phyloP scores from a whole-genome alignment of 345 rosid genomes.

The Isatis tinctoria region DNA sequence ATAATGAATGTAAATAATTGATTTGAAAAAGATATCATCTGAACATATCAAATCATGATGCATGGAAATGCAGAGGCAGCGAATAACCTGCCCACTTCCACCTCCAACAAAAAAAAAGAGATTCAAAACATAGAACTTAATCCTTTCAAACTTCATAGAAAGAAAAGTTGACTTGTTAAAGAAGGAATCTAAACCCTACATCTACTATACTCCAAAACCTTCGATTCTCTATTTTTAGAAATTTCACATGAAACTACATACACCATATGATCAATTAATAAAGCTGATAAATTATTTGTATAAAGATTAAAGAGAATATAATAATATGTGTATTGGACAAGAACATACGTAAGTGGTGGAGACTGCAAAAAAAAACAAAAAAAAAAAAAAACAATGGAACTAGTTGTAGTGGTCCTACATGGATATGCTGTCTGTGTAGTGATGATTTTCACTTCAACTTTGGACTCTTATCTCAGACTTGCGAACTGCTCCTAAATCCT shows the following conservation, averaged over 20 bases:
- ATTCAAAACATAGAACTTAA: not conserved
- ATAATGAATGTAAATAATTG: not conserved
- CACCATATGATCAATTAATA: constrained; percentile 10
- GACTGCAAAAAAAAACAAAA: constrained; percentile 3
- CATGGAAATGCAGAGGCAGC: constrained; percentile 5
- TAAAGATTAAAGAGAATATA: constrained; percentile 22
- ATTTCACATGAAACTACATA: constrained; percentile 20
- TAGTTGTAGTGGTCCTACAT: constrained; percentile 36
- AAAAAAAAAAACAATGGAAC: constrained; percentile 26
- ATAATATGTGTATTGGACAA: constrained; percentile 21
- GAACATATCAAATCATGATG: constrained; percentile 19
- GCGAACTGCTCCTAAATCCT: constrained; percentile 10
- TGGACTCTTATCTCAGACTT: constrained; percentile 31
- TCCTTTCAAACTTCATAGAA: constrained; percentile 8
- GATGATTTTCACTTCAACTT: constrained; percentile 30
- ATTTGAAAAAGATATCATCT: not conserved
- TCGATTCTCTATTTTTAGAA: constrained; percentile 29
- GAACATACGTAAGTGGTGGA: constrained; percentile 24
- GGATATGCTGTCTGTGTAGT: constrained; percentile 30
- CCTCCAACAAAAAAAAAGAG: not conserved
- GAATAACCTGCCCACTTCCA: constrained; percentile 13
- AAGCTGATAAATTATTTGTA: not conserved
- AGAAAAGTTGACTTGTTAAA: constrained; percentile 23
- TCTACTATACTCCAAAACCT: constrained; percentile 27
- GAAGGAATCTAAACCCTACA: constrained; percentile 21